These are phyloP conservation scores for Fomitiporia mediterranea DNA, from an alignment of 1,284 basidiomycete genomes.

Conservation along the genomic window DNA sequence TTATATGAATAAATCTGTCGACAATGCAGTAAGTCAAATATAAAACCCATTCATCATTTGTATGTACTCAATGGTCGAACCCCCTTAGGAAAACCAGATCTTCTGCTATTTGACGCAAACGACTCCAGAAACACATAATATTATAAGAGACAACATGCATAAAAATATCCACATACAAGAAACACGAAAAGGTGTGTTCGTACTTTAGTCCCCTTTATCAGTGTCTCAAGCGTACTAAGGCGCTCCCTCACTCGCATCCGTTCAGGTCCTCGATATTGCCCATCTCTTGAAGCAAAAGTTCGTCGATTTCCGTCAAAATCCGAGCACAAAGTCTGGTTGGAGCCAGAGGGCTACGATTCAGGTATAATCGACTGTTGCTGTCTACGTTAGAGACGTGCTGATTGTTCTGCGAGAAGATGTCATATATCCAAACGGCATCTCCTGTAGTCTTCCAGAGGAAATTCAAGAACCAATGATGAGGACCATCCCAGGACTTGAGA, in stretches of 20 bases:
- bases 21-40: constrained; percentile 38
- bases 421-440: constrained; percentile 88
- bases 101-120: constrained; percentile 73
- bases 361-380: constrained; percentile 39
- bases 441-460: constrained; percentile 82
- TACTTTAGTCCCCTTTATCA: neutral
- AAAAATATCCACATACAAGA: constrained; percentile 82
- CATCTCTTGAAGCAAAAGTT: constrained; percentile 85
- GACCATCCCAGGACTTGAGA: constrained; percentile 80
- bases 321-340: constrained; percentile 79
- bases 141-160: constrained; percentile 71
- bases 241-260: neutral
- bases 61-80: too few species aligned
- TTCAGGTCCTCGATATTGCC: constrained; percentile 84
- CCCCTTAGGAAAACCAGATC: constrained; percentile 61
- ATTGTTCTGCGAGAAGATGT: constrained; percentile 42
- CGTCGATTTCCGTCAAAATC: constrained; percentile 71
- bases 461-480: constrained; percentile 76
- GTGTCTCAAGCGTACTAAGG: too few species aligned
- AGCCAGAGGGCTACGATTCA: constrained; percentile 87
- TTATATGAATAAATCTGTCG: constrained; percentile 37
- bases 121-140: constrained; percentile 64
- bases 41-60: neutral
- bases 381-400: neutral
- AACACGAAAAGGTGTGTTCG: constrained; percentile 64